Percentiles rank a stretch among this genome's conserved stretches.
phyloP scores from a whole-genome alignment of 1,139 yeast genomes.

The Yamadazyma pseudoaaseri region DNA sequence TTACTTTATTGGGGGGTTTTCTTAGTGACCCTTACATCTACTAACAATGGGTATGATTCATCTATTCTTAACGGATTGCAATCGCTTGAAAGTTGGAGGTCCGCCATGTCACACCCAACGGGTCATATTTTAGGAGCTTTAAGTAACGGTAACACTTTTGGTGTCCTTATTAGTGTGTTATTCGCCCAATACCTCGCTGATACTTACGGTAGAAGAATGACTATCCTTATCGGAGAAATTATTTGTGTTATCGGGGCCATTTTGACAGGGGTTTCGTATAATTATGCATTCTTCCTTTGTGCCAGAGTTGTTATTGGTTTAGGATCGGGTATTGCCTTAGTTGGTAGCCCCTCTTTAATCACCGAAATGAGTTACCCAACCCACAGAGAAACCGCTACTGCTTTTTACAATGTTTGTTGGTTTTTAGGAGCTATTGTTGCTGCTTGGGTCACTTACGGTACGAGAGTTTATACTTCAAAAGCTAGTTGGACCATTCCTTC shows the following conservation, averaged over 20 bases:
- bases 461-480: constrained; percentile 17
- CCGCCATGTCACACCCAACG: constrained; percentile 35
- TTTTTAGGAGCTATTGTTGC: constrained; percentile 53
- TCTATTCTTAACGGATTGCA: constrained; percentile 52
- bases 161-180: constrained; percentile 2
- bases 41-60: constrained; percentile 53
- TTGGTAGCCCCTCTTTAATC: constrained; percentile 38
- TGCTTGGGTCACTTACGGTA: constrained; percentile 34
- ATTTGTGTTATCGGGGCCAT: constrained; percentile 35
- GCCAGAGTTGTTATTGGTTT: constrained; percentile 42
- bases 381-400: constrained; percentile 45
- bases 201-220: constrained; percentile 31
- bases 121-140: constrained; percentile 39
- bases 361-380: constrained; percentile 46
- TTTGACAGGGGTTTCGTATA: constrained; percentile 40
- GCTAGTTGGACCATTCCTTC: constrained; percentile 45
- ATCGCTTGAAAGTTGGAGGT: constrained; percentile 34
- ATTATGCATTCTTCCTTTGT: constrained; percentile 36
- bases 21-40: constrained; percentile 42
- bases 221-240: constrained; percentile 25
- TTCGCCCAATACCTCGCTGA: constrained; percentile 13
- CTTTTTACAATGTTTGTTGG: constrained; percentile 48
- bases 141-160: constrained; percentile 6
- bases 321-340: constrained; percentile 36
- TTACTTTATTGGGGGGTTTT: constrained; percentile 36